Conservation (phyloP, 2,329 filamentous ascomycete genomes). For the Rugonectria rugulosa region DNA sequence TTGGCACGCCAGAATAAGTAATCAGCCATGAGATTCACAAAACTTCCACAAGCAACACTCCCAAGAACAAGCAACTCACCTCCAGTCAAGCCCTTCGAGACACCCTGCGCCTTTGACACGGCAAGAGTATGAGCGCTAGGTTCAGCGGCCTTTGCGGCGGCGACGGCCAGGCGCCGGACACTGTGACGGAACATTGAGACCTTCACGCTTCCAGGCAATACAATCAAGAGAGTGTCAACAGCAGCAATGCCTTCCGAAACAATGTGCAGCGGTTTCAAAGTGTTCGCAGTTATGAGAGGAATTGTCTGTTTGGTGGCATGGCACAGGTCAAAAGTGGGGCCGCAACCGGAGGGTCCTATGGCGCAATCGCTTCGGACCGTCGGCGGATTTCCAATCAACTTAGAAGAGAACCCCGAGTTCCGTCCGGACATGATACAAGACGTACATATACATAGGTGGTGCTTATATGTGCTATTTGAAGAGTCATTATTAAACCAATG, state of each 20-base stretch:
- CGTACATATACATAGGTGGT: too few species aligned
- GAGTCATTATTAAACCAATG: background rate
- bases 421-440: too few species aligned
- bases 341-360: constrained; percentile 39
- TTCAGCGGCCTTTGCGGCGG: constrained; percentile 54
- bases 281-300: constrained; percentile 20
- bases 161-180: constrained; percentile 70
- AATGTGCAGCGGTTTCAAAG: constrained; percentile 19
- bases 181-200: constrained; percentile 72
- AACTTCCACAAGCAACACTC: background rate
- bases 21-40: background rate
- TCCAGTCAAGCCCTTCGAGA: constrained; percentile 80
- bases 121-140: constrained; percentile 69
- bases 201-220: constrained; percentile 8
- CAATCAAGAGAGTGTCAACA: constrained; percentile 26
- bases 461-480: too few species aligned
- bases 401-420: constrained; percentile 34
- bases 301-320: constrained; percentile 10
- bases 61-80: constrained; percentile 57
- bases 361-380: constrained; percentile 39
- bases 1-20: constrained; percentile 44
- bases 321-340: constrained; percentile 32
- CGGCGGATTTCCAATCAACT: constrained; percentile 24
- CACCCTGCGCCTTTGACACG: constrained; percentile 81
- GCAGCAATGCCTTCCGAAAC: constrained; percentile 15